Conservation (phyloP, 257 asterid species). For the Petrea volubilis region DNA sequence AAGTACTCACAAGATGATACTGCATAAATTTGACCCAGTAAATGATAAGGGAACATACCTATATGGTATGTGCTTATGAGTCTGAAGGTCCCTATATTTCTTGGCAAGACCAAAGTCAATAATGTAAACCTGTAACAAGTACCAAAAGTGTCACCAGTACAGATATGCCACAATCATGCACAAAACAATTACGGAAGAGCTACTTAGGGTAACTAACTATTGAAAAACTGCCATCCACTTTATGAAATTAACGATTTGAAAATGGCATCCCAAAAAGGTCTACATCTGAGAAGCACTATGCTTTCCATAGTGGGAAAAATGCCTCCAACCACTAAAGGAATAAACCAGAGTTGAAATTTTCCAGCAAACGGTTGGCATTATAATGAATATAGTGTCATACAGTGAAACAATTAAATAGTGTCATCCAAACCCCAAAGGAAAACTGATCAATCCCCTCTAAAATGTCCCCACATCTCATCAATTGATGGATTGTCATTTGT, state of each 20-base stretch:
- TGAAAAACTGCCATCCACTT: not conserved
- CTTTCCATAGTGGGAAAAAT: not conserved
- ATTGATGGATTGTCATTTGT: no score
- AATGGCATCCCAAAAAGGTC: not conserved
- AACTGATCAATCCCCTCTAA: not conserved
- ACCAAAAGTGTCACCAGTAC: not conserved
- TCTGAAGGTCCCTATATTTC: conserved; percentile 72
- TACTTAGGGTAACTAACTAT: not conserved
- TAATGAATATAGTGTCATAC: not conserved
- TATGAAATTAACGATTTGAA: not conserved
- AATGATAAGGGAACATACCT: conserved; percentile 42
- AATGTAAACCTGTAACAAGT: conserved; percentile 62
- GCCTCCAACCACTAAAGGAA: not conserved
- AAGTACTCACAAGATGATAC: conserved; percentile 8
- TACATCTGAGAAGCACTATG: not conserved
- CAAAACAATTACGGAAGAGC: not conserved
- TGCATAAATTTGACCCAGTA: not conserved
- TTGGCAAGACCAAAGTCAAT: conserved; percentile 95
- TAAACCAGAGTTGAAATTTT: not conserved
- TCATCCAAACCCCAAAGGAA: not conserved
- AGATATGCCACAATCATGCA: conserved; percentile 20
- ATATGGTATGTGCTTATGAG: conserved; percentile 84
- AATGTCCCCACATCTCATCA: not conserved
- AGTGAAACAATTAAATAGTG: not conserved
- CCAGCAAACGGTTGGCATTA: not conserved